A percentile compares a stretch with the other conserved stretches of the same genome.
Conservation (phyloP, 768 basidiomycete species). For the Amanita fuliginea region DNA sequence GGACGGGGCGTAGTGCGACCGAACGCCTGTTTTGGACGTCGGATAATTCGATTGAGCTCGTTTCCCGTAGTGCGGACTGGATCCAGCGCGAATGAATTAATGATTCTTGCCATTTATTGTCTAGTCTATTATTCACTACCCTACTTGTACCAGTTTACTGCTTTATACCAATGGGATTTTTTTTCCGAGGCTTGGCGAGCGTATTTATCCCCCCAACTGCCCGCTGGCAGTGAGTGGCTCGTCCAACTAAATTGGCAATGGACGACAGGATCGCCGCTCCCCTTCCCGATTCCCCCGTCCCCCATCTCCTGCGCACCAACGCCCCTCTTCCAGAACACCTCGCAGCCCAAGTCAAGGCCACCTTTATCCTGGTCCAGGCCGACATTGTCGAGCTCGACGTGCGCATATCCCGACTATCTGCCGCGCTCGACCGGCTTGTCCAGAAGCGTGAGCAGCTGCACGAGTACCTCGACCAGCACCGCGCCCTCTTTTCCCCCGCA, state of each 20-base stretch:
- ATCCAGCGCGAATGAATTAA: slow-evolving; percentile 44
- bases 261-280: no score
- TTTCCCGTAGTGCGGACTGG: slow-evolving; percentile 80
- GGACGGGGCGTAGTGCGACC: slow-evolving; percentile 85
- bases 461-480: slow-evolving; percentile 1
- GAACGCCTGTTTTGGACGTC: slow-evolving; percentile 90
- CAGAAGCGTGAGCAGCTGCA: background rate
- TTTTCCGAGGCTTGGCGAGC: no score
- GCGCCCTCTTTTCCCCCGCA: background rate
- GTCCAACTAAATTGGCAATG: no score
- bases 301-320: slow-evolving; percentile 2
- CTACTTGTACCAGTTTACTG: slow-evolving; percentile 2
- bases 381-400: background rate
- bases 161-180: no score
- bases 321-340: background rate
- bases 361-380: background rate
- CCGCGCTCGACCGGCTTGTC: background rate
- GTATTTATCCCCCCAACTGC: no score
- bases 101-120: background rate
- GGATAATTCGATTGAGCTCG: slow-evolving; percentile 83
- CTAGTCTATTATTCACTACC: background rate
- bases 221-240: no score
- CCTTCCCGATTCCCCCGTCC: background rate
- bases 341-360: background rate
- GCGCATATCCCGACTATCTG: slow-evolving; percentile 1